Percentiles rank a stretch among this genome's conserved stretches.
These are phyloP conservation scores for Polytolypa hystricis DNA, from an alignment of 2,329 filamentous ascomycete genomes.

Conservation along the genomic window DNA sequence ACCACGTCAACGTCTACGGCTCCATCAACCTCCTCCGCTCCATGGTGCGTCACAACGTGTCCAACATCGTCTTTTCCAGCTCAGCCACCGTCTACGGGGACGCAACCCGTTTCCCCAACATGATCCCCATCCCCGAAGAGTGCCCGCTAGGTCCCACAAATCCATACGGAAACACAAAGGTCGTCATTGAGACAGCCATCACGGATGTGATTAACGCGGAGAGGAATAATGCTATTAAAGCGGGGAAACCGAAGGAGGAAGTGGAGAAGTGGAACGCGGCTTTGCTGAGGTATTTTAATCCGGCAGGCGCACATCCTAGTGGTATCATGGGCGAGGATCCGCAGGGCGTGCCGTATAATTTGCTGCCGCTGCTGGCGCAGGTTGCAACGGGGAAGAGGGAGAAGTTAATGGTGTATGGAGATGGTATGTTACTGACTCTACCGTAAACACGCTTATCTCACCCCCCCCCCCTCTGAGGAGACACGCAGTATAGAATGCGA, in stretches of 20 bases:
- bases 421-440: constrained; percentile 50
- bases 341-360: constrained; percentile 88
- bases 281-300: constrained; percentile 94
- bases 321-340: constrained; percentile 98
- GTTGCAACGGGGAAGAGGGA: constrained; percentile 91
- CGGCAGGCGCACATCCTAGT: constrained; percentile 82
- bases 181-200: constrained; percentile 82
- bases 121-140: constrained; percentile 97
- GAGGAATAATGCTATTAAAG: constrained; percentile 71
- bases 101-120: constrained; percentile 87
- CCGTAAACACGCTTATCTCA: constrained; percentile 1
- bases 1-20: constrained; percentile 90
- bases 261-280: constrained; percentile 84
- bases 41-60: constrained; percentile 83
- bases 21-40: constrained; percentile 74
- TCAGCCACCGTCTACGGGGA: constrained; percentile 98
- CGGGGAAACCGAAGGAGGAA: constrained; percentile 57
- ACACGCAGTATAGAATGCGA: no score
- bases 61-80: constrained; percentile 97
- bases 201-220: constrained; percentile 82
- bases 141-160: constrained; percentile 96
- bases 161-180: constrained; percentile 95
- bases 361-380: constrained; percentile 86
- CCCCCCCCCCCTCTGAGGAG: no score
- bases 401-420: constrained; percentile 88